phyloP scores from a whole-genome alignment of 1,139 yeast genomes.

The Blastobotrys malaysiensis region DNA sequence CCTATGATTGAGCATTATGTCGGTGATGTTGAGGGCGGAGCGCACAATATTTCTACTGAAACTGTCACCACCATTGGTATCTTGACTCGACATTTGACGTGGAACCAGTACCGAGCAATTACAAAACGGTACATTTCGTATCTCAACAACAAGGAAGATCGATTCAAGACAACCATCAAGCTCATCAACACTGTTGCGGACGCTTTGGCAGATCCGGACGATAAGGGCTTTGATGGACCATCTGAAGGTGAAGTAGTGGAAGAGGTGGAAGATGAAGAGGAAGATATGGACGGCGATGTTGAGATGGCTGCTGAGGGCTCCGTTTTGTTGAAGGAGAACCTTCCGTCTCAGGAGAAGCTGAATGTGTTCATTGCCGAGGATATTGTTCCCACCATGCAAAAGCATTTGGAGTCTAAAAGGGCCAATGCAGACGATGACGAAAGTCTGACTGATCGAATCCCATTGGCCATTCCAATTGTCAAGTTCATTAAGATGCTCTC shows the following conservation, averaged over 20 bases:
- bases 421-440: slow-evolving; percentile 72
- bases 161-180: slow-evolving; percentile 54
- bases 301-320: slow-evolving; percentile 15
- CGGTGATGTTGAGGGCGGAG: slow-evolving; percentile 48
- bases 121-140: slow-evolving; percentile 63
- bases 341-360: slow-evolving; percentile 37
- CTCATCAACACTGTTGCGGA: slow-evolving; percentile 60
- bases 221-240: slow-evolving; percentile 3
- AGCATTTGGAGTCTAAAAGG: slow-evolving; percentile 39
- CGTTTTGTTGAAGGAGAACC: slow-evolving; percentile 27
- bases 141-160: slow-evolving; percentile 46
- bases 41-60: slow-evolving; percentile 69
- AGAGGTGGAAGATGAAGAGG: slow-evolving; percentile 13
- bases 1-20: slow-evolving; percentile 81
- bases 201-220: slow-evolving; percentile 37
- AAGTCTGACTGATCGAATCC: slow-evolving; percentile 70
- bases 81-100: slow-evolving; percentile 55
- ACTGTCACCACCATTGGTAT: slow-evolving; percentile 59
- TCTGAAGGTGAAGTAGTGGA: slow-evolving; percentile 14
- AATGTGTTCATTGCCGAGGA: slow-evolving; percentile 53
- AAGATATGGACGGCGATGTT: slow-evolving; percentile 15
- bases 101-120: slow-evolving; percentile 78
- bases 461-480: slow-evolving; percentile 79
- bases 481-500: slow-evolving; percentile 61
- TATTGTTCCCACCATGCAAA: slow-evolving; percentile 57